phyloP scores from a whole-genome alignment of 352 stramenopile genomes.

The Discostella stelligera region DNA sequence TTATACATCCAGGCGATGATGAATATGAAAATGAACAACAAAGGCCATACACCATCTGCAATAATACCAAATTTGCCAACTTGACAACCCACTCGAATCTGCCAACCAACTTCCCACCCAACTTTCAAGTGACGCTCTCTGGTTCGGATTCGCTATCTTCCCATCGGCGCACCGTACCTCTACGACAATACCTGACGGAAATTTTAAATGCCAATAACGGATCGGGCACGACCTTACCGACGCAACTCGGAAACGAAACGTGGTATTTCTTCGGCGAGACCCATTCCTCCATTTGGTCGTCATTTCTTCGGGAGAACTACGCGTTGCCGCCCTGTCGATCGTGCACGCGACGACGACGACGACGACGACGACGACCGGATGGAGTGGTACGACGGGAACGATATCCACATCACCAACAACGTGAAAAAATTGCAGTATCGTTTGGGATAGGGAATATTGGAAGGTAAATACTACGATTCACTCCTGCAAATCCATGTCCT shows the following conservation, averaged over 20 bases:
- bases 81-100: conserved; percentile 55
- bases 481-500: no score
- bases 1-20: conserved; percentile 51
- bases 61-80: conserved; percentile 48
- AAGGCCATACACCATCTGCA: conserved; percentile 11
- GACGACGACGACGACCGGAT: no score
- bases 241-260: conserved; percentile 80
- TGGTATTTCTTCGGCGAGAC: conserved; percentile 86
- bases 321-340: conserved; percentile 66
- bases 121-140: conserved; percentile 77
- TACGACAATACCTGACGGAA: conserved; percentile 67
- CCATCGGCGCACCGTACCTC: conserved; percentile 59
- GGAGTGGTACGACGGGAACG: no score
- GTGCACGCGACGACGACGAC: no score
- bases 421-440: conserved; percentile 52
- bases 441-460: conserved; percentile 82
- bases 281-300: conserved; percentile 64
- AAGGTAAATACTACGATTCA: no score
- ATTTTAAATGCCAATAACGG: conserved; percentile 22
- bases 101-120: conserved; percentile 43
- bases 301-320: conserved; percentile 64
- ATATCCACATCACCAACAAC: conserved; percentile 10
- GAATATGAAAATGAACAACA: conserved; percentile 9
- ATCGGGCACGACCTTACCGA: conserved; percentile 46
- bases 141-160: conserved; percentile 74